phyloP scores from a whole-genome alignment of 371 early-diverging fungal species.

The Rhizomucor pusillus region DNA sequence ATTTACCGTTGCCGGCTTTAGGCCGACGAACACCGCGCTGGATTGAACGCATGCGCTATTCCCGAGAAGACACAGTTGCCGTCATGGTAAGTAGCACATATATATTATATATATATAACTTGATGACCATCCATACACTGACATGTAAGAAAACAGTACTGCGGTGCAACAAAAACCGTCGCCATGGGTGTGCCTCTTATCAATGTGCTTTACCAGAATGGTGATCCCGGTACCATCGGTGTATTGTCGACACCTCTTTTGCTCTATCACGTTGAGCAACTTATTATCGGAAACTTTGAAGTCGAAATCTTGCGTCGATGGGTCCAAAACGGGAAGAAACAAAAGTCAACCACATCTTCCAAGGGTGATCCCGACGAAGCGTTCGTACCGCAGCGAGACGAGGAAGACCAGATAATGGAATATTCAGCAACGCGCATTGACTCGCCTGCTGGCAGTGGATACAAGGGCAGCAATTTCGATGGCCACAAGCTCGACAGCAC shows the following conservation, averaged over 20 bases:
- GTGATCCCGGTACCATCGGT: slow-evolving; percentile 53
- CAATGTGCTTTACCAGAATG: slow-evolving; percentile 64
- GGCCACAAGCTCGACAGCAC: too few relatives aligned
- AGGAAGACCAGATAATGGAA: slow-evolving; percentile 1
- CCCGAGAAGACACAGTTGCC: slow-evolving; percentile 56
- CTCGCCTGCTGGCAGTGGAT: too few relatives aligned
- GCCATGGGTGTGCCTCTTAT: slow-evolving; percentile 79
- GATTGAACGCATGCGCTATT: slow-evolving; percentile 36
- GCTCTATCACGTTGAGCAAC: slow-evolving; percentile 72
- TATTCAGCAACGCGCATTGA: neutral
- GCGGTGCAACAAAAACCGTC: slow-evolving; percentile 76
- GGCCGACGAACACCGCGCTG: slow-evolving; percentile 15
- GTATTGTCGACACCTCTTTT: slow-evolving; percentile 65
- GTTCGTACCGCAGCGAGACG: slow-evolving; percentile 4
- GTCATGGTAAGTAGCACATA: slow-evolving; percentile 48
- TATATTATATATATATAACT: neutral
- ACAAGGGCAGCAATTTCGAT: too few relatives aligned
- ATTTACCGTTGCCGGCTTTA: slow-evolving; percentile 34
- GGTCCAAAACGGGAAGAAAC: slow-evolving; percentile 36
- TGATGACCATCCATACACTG: too few relatives aligned
- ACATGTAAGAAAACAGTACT: slow-evolving; percentile 37
- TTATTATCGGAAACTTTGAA: slow-evolving; percentile 62
- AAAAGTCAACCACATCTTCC: neutral
- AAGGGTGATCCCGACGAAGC: neutral
- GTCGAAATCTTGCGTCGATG: slow-evolving; percentile 50